phyloP scores from a whole-genome alignment of 805 yeast species.

The Starmerella ratchasimensis region DNA sequence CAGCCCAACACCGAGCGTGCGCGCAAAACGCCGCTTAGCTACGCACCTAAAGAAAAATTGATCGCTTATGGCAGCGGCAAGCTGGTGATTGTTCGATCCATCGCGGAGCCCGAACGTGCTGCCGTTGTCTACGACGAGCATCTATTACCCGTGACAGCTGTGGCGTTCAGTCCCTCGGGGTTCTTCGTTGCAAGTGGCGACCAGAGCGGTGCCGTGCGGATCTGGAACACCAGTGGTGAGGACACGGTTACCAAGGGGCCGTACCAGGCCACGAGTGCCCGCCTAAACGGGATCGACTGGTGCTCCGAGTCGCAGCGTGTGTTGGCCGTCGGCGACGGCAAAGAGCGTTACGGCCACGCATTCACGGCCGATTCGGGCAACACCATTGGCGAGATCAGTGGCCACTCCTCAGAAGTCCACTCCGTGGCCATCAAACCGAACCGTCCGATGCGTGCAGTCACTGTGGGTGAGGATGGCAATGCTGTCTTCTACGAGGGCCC shows the following conservation, averaged over 20 bases:
- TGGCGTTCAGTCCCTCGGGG: slow-evolving; percentile 79
- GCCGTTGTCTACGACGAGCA: slow-evolving; percentile 61
- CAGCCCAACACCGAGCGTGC: slow-evolving; percentile 69
- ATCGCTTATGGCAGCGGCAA: slow-evolving; percentile 75
- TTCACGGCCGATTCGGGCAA: slow-evolving; percentile 92
- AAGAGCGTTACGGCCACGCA: slow-evolving; percentile 81
- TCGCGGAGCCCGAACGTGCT: slow-evolving; percentile 38
- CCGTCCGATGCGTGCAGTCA: slow-evolving; percentile 86
- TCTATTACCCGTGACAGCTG: slow-evolving; percentile 59
- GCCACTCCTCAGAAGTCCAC: slow-evolving; percentile 73
- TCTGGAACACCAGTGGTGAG: slow-evolving; percentile 43
- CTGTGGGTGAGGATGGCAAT: slow-evolving; percentile 80
- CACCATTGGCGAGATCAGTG: slow-evolving; percentile 90
- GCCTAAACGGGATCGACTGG: slow-evolving; percentile 77
- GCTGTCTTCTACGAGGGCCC: slow-evolving; percentile 82
- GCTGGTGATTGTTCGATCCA: slow-evolving; percentile 57
- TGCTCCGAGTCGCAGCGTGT: slow-evolving; percentile 75
- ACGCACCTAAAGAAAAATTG: slow-evolving; percentile 53
- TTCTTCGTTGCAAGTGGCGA: slow-evolving; percentile 87
- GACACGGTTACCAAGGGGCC: slow-evolving; percentile 59
- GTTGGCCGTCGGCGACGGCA: slow-evolving; percentile 91
- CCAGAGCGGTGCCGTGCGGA: slow-evolving; percentile 71
- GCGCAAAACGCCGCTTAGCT: slow-evolving; percentile 56
- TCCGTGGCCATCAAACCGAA: slow-evolving; percentile 72
- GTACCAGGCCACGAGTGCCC: slow-evolving; percentile 64